These are phyloP conservation scores for Cardamine resedifolia DNA, from an alignment of 345 rosid genomes.

Conservation along the genomic window DNA sequence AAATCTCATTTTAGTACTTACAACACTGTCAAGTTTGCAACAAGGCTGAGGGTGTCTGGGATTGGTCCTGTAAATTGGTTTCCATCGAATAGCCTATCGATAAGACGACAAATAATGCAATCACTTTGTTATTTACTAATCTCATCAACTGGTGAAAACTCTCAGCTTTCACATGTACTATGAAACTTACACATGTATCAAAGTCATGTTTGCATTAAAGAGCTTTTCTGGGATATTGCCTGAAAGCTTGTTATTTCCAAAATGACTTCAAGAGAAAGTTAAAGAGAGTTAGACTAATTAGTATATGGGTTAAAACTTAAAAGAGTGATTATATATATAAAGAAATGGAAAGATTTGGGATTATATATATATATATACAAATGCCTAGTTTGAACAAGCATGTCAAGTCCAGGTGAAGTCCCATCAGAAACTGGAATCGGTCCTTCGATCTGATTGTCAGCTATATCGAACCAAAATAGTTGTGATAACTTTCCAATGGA, in stretches of 20 bases:
- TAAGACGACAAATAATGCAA: too few relatives aligned
- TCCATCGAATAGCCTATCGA: too few relatives aligned
- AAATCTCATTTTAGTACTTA: too few relatives aligned
- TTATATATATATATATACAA: constrained; percentile 10
- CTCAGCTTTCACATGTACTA: not conserved
- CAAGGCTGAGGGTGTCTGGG: not conserved
- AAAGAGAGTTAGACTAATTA: not conserved
- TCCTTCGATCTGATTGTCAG: constrained; percentile 1
- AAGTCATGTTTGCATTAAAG: not conserved
- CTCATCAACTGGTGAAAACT: too few relatives aligned
- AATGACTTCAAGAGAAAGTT: not conserved
- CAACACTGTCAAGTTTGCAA: not conserved
- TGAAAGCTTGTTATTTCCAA: constrained; percentile 6
- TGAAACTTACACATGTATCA: constrained; percentile 13
- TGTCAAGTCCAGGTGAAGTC: constrained; percentile 5
- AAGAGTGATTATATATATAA: not conserved
- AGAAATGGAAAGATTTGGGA: not conserved
- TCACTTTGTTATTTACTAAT: too few relatives aligned
- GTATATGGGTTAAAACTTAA: too few relatives aligned
- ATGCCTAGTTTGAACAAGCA: not conserved
- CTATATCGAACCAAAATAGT: not conserved
- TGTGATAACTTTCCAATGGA: not conserved
- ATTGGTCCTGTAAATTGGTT: not conserved
- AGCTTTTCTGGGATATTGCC: not conserved
- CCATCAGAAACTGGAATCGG: not conserved